Evolutionary conservation across 2,329 filamentous ascomycete genomes (phyloP).

Genomic region (Pezicula rhizophila): DNA sequence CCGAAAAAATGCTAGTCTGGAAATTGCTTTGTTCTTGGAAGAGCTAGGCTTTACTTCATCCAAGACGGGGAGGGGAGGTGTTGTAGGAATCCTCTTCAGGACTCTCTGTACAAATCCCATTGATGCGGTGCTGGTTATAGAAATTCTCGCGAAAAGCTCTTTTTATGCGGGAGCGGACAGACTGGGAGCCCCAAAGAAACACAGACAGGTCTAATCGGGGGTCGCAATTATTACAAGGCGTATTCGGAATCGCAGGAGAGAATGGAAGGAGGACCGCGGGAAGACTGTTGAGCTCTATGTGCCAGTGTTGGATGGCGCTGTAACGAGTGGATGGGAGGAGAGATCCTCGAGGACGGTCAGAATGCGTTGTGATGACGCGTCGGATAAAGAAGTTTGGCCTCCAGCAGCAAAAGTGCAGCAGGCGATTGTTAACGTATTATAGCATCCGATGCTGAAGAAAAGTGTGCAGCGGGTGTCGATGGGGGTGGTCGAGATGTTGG

Average conservation of each 20-base stretch:
- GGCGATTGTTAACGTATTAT: slow-evolving; percentile 11
- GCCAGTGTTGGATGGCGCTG: slow-evolving; percentile 11
- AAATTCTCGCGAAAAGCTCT: slow-evolving; percentile 15
- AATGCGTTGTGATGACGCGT: slow-evolving; percentile 22
- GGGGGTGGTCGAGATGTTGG: slow-evolving; percentile 5
- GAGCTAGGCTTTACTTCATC: slow-evolving; percentile 34
- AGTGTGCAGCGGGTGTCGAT: slow-evolving; percentile 3
- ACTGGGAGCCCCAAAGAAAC: slow-evolving; percentile 7
- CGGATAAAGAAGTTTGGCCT: slow-evolving; percentile 9
- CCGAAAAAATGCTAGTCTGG: slow-evolving; percentile 72
- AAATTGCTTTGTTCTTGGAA: slow-evolving; percentile 30
- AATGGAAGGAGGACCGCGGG: slow-evolving; percentile 14
- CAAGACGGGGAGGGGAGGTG: slow-evolving; percentile 35
- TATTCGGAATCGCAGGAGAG: slow-evolving; percentile 18
- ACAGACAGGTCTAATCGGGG: slow-evolving; percentile 3
- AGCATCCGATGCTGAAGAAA: slow-evolving; percentile 17
- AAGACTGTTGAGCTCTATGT: slow-evolving; percentile 13
- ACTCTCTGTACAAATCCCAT: slow-evolving; percentile 50
- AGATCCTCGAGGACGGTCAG: slow-evolving; percentile 22
- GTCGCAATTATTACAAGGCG: slow-evolving; percentile 19
- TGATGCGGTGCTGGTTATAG: slow-evolving; percentile 10
- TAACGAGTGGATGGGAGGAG: slow-evolving; percentile 27
- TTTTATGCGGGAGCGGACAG: slow-evolving; percentile 16
- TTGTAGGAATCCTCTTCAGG: slow-evolving; percentile 42
- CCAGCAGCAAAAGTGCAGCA: slow-evolving; percentile 15